phyloP scores from a whole-genome alignment of 495 filamentous ascomycete genomes.

The Podospora didyma region DNA sequence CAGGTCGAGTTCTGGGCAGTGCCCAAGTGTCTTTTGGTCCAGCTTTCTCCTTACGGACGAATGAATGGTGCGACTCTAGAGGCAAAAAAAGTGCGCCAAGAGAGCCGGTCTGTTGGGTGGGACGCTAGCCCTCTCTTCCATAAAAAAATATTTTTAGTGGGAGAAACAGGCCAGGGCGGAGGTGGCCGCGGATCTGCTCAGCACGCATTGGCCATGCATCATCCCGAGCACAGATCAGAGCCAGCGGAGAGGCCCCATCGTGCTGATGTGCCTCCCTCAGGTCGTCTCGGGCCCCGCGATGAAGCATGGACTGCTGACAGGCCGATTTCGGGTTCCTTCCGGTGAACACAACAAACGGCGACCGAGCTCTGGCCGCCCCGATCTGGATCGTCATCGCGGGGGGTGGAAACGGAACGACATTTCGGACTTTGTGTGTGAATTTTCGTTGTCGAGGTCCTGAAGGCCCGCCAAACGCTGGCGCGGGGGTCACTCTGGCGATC shows the following conservation, averaged over 20 bases:
- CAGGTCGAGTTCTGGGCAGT: no score
- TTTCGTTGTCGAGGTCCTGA: no score
- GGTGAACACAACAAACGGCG: no score
- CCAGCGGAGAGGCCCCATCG: background rate
- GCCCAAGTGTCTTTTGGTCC: no score
- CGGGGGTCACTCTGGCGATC: no score
- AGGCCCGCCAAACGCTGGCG: no score
- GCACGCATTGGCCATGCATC: background rate
- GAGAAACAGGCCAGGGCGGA: background rate
- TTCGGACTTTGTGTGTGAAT: no score
- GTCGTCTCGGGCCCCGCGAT: constrained; percentile 1
- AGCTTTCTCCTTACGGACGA: no score
- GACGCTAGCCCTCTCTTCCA: background rate
- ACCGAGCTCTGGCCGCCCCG: no score
- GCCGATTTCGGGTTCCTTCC: background rate
- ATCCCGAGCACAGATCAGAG: no score
- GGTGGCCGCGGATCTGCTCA: background rate
- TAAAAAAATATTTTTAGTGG: constrained; percentile 17
- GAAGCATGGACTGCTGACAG: background rate
- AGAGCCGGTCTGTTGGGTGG: background rate
- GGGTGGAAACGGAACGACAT: no score
- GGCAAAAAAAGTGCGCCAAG: background rate
- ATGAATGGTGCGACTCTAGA: background rate
- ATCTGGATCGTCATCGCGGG: no score
- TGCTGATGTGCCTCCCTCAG: constrained; percentile 12